Evolutionary conservation across 2,329 filamentous ascomycete genomes (phyloP).

Genomic region (Endoconidiophora laricicola): DNA sequence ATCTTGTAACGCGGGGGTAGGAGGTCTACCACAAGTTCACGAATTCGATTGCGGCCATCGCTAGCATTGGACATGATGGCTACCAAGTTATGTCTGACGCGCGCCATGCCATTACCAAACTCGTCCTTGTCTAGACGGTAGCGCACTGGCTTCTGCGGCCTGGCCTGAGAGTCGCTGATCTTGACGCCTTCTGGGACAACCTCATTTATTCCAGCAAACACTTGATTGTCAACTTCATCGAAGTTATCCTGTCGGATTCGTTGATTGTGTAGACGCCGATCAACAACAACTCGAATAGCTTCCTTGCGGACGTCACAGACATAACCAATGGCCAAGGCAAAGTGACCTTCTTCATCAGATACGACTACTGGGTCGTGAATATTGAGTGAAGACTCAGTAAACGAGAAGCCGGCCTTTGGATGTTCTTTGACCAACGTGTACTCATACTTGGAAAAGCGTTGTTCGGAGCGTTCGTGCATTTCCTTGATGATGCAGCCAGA

Average conservation of each 20-base stretch:
- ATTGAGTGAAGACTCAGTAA: constrained; percentile 75
- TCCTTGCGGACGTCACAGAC: constrained; percentile 61
- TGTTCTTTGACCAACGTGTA: constrained; percentile 71
- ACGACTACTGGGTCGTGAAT: constrained; percentile 89
- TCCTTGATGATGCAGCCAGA: constrained; percentile 56
- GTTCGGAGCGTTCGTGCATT: constrained; percentile 39
- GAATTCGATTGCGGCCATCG: constrained; percentile 53
- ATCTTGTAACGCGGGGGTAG: constrained; percentile 57
- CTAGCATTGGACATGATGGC: constrained; percentile 74
- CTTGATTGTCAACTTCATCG: constrained; percentile 59
- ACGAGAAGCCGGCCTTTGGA: constrained; percentile 50
- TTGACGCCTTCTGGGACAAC: constrained; percentile 25
- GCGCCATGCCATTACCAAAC: constrained; percentile 95
- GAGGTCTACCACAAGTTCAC: constrained; percentile 66
- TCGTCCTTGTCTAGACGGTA: constrained; percentile 96
- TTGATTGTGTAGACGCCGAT: constrained; percentile 75
- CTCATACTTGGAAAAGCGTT: constrained; percentile 79
- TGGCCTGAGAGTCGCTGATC: constrained; percentile 1
- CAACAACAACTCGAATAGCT: constrained; percentile 74
- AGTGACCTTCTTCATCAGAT: constrained; percentile 88
- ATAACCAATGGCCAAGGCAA: constrained; percentile 83
- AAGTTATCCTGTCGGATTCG: constrained; percentile 63
- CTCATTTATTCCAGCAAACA: constrained; percentile 85
- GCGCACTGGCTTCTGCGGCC: constrained; percentile 27
- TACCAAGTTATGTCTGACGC: constrained; percentile 82